A percentile compares a stretch with the other conserved stretches of the same genome.
Conservation (phyloP, 495 filamentous ascomycete species). For the Aspergillus campestris region DNA sequence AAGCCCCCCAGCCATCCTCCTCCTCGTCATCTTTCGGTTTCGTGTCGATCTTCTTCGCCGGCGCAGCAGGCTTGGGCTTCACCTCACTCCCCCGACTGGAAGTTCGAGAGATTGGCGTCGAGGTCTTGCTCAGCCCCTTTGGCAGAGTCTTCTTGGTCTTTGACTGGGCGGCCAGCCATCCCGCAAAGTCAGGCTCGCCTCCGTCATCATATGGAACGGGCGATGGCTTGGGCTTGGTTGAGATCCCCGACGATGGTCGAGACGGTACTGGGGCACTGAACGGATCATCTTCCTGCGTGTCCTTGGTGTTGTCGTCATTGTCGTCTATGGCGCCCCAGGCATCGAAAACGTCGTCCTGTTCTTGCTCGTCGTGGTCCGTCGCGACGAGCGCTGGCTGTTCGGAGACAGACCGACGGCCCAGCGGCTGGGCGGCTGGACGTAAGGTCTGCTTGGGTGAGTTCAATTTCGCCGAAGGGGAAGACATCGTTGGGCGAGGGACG, state of each 20-base stretch:
- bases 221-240: constrained; percentile 20
- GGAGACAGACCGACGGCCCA: constrained; percentile 28
- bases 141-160: constrained; percentile 66
- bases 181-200: constrained; percentile 87
- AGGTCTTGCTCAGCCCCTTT: constrained; percentile 61
- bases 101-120: constrained; percentile 17
- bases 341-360: constrained; percentile 50
- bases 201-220: constrained; percentile 64
- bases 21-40: constrained; percentile 41
- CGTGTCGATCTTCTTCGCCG: constrained; percentile 40
- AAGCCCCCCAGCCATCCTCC: constrained; percentile 52
- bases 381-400: constrained; percentile 36
- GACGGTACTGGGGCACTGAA: constrained; percentile 41
- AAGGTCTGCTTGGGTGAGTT: constrained; percentile 22
- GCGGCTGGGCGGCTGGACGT: constrained; percentile 33
- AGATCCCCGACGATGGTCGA: constrained; percentile 26
- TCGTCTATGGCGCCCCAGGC: constrained; percentile 68
- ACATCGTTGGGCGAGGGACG: constrained; percentile 35
- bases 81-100: constrained; percentile 28
- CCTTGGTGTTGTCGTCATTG: constrained; percentile 45
- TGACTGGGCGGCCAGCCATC: constrained; percentile 80
- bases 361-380: constrained; percentile 32
- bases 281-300: constrained; percentile 34
- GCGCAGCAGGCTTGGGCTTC: constrained; percentile 29
- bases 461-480: constrained; percentile 46